These are phyloP conservation scores for Ophiocordyceps camponoti-leonardi DNA, from an alignment of 2,329 filamentous ascomycete genomes.

Conservation along the genomic window DNA sequence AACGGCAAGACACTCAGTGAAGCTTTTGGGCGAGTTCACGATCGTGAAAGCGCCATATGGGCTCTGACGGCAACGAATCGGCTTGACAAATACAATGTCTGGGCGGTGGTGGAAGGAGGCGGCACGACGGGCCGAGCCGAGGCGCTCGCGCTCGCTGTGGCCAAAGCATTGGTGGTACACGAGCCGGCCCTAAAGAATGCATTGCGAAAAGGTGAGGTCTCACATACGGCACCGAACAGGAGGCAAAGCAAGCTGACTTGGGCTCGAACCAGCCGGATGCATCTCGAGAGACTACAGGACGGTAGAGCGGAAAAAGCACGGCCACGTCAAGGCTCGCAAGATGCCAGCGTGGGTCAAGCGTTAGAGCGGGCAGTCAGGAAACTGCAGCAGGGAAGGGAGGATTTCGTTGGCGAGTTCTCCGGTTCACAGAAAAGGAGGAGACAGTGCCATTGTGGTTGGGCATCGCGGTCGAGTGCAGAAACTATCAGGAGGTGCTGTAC, in stretches of 20 bases:
- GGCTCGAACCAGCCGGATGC: slow-evolving; percentile 54
- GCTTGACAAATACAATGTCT: slow-evolving; percentile 94
- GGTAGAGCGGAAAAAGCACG: slow-evolving; percentile 97
- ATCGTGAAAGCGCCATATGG: slow-evolving; percentile 90
- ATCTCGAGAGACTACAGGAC: slow-evolving; percentile 79
- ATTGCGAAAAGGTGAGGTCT: slow-evolving; percentile 64
- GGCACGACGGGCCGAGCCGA: slow-evolving; percentile 93
- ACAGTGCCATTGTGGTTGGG: background rate
- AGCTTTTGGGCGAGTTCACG: slow-evolving; percentile 74
- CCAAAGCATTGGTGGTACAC: slow-evolving; percentile 74
- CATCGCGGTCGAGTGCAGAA: background rate
- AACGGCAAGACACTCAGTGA: slow-evolving; percentile 78
- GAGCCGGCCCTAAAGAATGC: slow-evolving; percentile 83
- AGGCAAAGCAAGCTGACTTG: slow-evolving; percentile 1
- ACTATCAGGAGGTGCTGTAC: background rate
- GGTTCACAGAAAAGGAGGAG: background rate
- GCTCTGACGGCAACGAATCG: slow-evolving; percentile 66
- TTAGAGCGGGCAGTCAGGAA: slow-evolving; percentile 15
- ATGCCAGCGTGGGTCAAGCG: slow-evolving; percentile 95
- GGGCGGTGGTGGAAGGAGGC: slow-evolving; percentile 68
- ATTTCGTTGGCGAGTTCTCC: background rate
- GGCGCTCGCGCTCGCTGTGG: slow-evolving; percentile 77
- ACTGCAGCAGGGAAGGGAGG: background rate
- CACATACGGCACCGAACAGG: background rate
- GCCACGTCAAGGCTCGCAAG: slow-evolving; percentile 92